Evolutionary conservation across 129 eudicot species (phyloP), one percentile per base, ranked within the genome.

Genomic region (Tanacetum coccineum): DNA sequence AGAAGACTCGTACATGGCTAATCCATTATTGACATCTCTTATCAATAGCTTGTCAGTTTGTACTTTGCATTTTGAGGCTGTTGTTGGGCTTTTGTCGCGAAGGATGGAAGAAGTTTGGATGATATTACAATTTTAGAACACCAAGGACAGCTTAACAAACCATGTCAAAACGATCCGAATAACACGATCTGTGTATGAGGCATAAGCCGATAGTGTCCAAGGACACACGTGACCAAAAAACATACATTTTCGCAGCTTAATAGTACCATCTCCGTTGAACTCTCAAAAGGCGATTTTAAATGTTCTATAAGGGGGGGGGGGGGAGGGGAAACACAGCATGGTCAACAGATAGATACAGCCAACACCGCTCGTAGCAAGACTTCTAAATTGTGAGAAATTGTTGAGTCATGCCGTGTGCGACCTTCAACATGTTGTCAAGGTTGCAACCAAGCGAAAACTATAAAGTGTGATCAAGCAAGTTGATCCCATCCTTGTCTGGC

Each of bases 311-410:
- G 13, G 68, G n/a, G 1, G n/a, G n/a, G n/a, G n/a, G n/a, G n/a
- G n/a, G n/a, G n/a, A n/a, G n/a, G n/a, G n/a, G n/a, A n/a, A n/a
- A n/a, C n/a, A n/a, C 56, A 74, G 9, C 66, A 25, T 13, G 51
- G 47, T 71, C 82, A 48, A 68, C 6, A 13, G 60, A 66, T 2
- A 73, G 9, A 0, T 59, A 65, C 22, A 67, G n/a, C n/a, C 76
- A 13, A 71, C 60, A 40, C 59, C 14, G 69, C 68, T 7, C 63
- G 64, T 3, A n/a, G 64, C 62, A 0, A 70, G 53, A 42, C 77
- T 78, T 7, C 15, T 73, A n/a, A 80, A 74, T 21, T 90, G 97
- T 49, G 84, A 80, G 80, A 72, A 76, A 3, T 19, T 80, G 6
- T 63, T 86, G 42, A 73, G 81, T 3, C 17, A 39, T 1, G 84